These are phyloP conservation scores for Diaporthe helianthi DNA, from an alignment of 2,329 filamentous ascomycete species.

Conservation along the genomic window DNA sequence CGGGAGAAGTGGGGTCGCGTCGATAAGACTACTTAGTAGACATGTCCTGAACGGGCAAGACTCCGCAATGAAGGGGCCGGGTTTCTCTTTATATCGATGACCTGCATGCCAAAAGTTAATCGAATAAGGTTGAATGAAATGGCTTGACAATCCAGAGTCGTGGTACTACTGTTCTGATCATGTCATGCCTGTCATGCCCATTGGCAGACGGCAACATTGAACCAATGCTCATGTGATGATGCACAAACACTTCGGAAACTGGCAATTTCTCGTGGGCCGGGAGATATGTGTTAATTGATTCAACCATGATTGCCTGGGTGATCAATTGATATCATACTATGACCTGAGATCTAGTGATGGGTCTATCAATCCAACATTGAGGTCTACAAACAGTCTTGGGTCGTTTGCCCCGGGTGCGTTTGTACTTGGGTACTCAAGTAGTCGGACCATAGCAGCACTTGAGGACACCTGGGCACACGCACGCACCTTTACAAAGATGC, in stretches of 20 bases:
- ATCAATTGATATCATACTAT: too few relatives aligned
- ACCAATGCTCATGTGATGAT: too few relatives aligned
- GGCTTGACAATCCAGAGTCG: background rate
- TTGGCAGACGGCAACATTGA: background rate
- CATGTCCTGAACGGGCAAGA: background rate
- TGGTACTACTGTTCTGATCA: background rate
- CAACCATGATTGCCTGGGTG: too few relatives aligned
- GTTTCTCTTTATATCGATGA: background rate
- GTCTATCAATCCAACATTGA: background rate
- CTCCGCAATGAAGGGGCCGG: too few relatives aligned
- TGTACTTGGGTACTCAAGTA: background rate
- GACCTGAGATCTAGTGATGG: background rate
- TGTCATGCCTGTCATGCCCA: too few relatives aligned
- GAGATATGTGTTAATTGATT: too few relatives aligned
- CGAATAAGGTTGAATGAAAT: background rate
- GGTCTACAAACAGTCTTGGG: too few relatives aligned
- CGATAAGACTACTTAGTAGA: conserved; percentile 23
- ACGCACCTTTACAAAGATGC: background rate
- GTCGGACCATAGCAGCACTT: background rate
- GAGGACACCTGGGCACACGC: too few relatives aligned
- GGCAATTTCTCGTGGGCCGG: too few relatives aligned
- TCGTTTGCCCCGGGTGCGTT: background rate
- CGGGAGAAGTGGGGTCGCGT: conserved; percentile 11
- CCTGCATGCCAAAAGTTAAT: conserved; percentile 3
- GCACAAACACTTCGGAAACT: too few relatives aligned